Evolutionary conservation across 495 filamentous ascomycete species (phyloP).

Genomic region (Aspergillus kassunensis): DNA sequence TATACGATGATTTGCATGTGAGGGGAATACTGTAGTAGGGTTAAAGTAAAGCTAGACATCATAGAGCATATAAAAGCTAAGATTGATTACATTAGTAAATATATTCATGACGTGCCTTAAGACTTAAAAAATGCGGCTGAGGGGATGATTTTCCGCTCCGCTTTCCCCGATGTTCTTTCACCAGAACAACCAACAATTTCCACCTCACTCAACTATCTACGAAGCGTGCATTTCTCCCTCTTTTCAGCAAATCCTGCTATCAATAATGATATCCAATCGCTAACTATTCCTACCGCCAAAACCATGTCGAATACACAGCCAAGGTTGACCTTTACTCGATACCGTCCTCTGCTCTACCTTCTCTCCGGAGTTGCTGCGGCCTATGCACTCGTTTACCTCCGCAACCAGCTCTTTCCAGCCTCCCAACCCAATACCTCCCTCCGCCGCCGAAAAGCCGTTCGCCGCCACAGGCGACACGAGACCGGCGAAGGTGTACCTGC

Average conservation of each 20-base stretch:
- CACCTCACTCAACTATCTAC: neutral
- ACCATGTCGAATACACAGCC: constrained; percentile 36
- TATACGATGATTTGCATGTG: neutral
- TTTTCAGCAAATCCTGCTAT: neutral
- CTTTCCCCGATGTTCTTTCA: constrained; percentile 1
- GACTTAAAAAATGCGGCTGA: neutral
- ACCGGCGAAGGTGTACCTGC: constrained; percentile 20
- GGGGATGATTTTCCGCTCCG: constrained; percentile 3
- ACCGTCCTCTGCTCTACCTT: constrained; percentile 48
- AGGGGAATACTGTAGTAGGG: neutral
- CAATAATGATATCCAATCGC: constrained; percentile 15
- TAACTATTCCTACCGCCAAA: constrained; percentile 16
- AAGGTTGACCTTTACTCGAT: constrained; percentile 40
- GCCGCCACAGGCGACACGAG: constrained; percentile 35
- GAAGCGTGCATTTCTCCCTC: neutral
- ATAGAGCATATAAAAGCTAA: too few species aligned
- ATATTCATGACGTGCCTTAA: too few species aligned
- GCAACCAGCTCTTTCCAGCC: constrained; percentile 31
- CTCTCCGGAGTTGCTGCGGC: constrained; percentile 47
- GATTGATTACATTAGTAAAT: too few species aligned
- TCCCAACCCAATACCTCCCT: constrained; percentile 29
- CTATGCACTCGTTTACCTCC: constrained; percentile 46
- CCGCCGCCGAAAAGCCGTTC: constrained; percentile 46
- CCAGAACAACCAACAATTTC: neutral
- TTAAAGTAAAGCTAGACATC: too few species aligned